phyloP scores from a whole-genome alignment of 2,329 filamentous ascomycete species.

The Acarospora socialis region DNA sequence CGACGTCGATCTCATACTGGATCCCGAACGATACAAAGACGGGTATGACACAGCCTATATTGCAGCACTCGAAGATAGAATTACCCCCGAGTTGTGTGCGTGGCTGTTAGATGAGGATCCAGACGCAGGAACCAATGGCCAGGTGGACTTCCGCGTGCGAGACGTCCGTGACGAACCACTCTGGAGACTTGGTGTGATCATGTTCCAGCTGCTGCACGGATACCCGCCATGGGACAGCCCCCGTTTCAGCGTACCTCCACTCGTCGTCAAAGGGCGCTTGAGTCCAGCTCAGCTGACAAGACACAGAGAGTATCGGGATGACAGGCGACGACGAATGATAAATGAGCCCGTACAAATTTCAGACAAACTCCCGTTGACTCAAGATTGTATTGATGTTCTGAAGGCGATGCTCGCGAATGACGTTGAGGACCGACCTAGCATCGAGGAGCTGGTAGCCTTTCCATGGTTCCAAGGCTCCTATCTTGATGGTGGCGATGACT shows the following conservation, averaged over 20 bases:
- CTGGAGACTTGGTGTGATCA: conserved; percentile 19
- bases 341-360: conserved; percentile 17
- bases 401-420: conserved; percentile 17
- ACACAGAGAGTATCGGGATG: not conserved
- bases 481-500: too few species aligned
- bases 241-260: conserved; percentile 2
- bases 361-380: conserved; percentile 18
- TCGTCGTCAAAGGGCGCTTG: too few species aligned
- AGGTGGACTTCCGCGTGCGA: conserved; percentile 5
- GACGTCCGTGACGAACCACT: conserved; percentile 14
- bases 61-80: conserved; percentile 18
- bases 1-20: conserved; percentile 14
- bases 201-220: conserved; percentile 22
- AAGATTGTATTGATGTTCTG: conserved; percentile 21
- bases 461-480: conserved; percentile 19
- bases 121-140: not conserved
- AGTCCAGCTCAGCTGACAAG: not conserved
- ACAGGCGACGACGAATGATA: conserved; percentile 15
- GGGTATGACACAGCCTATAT: conserved; percentile 7
- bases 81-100: conserved; percentile 17
- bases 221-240: conserved; percentile 21
- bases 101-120: conserved; percentile 5
- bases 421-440: conserved; percentile 13
- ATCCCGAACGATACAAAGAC: conserved; percentile 9
- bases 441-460: conserved; percentile 16